Evolutionary conservation across 2,329 filamentous ascomycete species (phyloP).

Genomic region (Cordyceps tenuipes): DNA sequence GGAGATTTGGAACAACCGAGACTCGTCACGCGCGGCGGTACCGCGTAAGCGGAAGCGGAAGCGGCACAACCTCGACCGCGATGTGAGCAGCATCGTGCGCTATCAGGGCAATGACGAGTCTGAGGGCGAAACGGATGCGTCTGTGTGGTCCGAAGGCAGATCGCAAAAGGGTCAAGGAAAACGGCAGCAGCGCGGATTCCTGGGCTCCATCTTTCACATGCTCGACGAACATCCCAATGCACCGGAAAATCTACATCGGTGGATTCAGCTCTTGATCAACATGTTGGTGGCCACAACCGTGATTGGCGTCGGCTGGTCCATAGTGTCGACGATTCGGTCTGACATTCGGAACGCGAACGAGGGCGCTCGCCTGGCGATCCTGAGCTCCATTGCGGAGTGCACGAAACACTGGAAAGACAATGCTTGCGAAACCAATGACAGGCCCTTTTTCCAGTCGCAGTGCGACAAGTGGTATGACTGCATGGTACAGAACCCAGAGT

Average conservation of each 20-base stretch:
- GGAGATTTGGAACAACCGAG: conserved; percentile 46
- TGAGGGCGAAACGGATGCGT: conserved; percentile 41
- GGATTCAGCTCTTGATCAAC: conserved; percentile 56
- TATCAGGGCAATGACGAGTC: conserved; percentile 36
- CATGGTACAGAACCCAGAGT: conserved; percentile 74
- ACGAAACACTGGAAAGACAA: conserved; percentile 68
- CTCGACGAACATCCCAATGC: conserved; percentile 51
- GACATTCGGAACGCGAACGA: conserved; percentile 69
- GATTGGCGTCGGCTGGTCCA: conserved; percentile 60
- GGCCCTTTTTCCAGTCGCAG: conserved; percentile 63
- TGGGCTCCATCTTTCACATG: conserved; percentile 40
- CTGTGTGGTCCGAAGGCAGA: conserved; percentile 20
- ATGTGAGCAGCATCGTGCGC: conserved; percentile 42
- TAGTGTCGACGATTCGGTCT: conserved; percentile 60
- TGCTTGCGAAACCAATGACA: conserved; percentile 54
- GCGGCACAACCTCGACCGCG: conserved; percentile 41
- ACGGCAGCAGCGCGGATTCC: conserved; percentile 17
- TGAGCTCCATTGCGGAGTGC: conserved; percentile 68
- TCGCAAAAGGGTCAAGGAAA: conserved; percentile 15
- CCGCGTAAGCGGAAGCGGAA: conserved; percentile 50
- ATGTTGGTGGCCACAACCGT: conserved; percentile 46
- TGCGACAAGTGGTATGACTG: conserved; percentile 81
- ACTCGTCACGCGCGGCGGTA: conserved; percentile 32
- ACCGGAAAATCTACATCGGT: conserved; percentile 50
- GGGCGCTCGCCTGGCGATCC: conserved; percentile 57